Evolutionary conservation across 2,329 filamentous ascomycete genomes (phyloP).

Genomic region (Chrysosporium keratinophilum): DNA sequence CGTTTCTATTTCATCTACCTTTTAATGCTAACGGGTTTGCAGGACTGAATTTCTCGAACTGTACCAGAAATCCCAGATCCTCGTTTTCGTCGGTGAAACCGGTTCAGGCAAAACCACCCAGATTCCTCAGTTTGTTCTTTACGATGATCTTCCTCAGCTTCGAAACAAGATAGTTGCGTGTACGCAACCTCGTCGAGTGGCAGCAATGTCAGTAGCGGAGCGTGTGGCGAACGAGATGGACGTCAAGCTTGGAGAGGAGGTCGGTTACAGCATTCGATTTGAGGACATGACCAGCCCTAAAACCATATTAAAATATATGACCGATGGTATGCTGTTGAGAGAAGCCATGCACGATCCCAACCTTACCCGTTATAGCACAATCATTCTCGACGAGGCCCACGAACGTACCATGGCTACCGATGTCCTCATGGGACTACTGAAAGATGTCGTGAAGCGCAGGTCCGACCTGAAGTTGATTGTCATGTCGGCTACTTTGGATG

Average conservation of each 20-base stretch:
- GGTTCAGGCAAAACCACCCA: slow-evolving; percentile 99
- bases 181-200: slow-evolving; percentile 94
- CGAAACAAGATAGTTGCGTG: slow-evolving; percentile 87
- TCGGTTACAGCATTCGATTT: slow-evolving; percentile 98
- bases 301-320: slow-evolving; percentile 98
- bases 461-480: slow-evolving; percentile 95
- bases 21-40: slow-evolving; percentile 11
- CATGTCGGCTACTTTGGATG: slow-evolving; percentile 96
- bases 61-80: slow-evolving; percentile 88
- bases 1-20: background rate
- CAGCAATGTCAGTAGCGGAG: slow-evolving; percentile 96
- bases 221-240: slow-evolving; percentile 97
- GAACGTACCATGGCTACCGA: slow-evolving; percentile 95
- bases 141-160: slow-evolving; percentile 83
- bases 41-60: slow-evolving; percentile 86
- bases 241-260: slow-evolving; percentile 81
- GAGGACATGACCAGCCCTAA: slow-evolving; percentile 84
- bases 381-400: slow-evolving; percentile 97
- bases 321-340: slow-evolving; percentile 92
- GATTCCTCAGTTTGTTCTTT: slow-evolving; percentile 96
- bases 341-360: slow-evolving; percentile 95
- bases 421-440: slow-evolving; percentile 91
- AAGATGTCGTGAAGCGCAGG: slow-evolving; percentile 72
- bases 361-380: slow-evolving; percentile 85
- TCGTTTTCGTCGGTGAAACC: slow-evolving; percentile 97